Evolutionary conservation across 768 basidiomycete genomes (phyloP).

Genomic region (Panus rudis): DNA sequence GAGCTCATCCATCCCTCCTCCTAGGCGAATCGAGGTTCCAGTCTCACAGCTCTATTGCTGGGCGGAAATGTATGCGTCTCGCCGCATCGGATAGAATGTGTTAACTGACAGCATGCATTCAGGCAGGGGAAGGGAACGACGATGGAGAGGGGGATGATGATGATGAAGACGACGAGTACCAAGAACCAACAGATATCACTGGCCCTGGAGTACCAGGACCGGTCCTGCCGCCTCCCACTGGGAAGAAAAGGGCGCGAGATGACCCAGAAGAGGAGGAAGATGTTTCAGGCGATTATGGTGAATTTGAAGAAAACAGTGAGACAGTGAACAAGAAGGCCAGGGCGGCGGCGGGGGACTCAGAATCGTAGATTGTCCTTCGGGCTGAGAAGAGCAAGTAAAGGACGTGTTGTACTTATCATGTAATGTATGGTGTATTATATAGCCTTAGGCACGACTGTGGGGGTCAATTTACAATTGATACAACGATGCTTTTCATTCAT

Average conservation of each 20-base stretch:
- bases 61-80: slow-evolving; percentile 12
- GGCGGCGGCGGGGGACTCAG: slow-evolving; percentile 10
- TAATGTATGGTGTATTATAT: too few species aligned
- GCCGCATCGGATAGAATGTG: not conserved
- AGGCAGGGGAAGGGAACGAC: slow-evolving; percentile 9
- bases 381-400: too few species aligned
- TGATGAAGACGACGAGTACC: slow-evolving; percentile 22
- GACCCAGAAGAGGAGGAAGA: slow-evolving; percentile 18
- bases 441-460: too few species aligned
- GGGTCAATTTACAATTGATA: too few species aligned
- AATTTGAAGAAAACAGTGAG: slow-evolving; percentile 25
- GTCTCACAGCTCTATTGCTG: slow-evolving; percentile 21
- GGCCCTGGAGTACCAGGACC: slow-evolving; percentile 9
- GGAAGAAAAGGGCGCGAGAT: slow-evolving; percentile 8
- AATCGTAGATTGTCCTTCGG: not conserved
- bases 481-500: too few species aligned
- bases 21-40: slow-evolving; percentile 14
- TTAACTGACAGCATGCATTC: not conserved
- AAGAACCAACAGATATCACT: slow-evolving; percentile 10
- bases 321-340: slow-evolving; percentile 29
- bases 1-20: not conserved
- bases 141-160: slow-evolving; percentile 18
- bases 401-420: too few species aligned
- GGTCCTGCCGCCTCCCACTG: slow-evolving; percentile 8
- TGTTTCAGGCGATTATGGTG: slow-evolving; percentile 16